Conservation (phyloP, 148 eudicot species). For the Chenopodium berlandieri region DNA sequence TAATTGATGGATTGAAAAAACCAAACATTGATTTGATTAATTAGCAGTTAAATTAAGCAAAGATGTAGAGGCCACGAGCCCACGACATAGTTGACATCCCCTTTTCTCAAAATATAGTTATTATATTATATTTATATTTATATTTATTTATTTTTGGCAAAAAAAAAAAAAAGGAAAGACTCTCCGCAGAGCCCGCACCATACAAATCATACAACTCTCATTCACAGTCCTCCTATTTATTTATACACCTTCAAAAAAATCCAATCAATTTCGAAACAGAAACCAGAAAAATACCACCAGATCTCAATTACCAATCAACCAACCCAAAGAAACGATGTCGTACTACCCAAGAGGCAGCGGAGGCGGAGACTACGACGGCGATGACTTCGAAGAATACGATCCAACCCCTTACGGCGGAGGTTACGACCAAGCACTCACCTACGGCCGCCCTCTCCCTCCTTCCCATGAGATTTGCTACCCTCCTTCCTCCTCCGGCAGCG, state of each 20-base stretch:
- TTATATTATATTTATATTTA: too few species aligned
- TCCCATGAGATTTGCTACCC: constrained; percentile 78
- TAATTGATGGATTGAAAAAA: too few species aligned
- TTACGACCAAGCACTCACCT: constrained; percentile 66
- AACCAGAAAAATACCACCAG: background rate
- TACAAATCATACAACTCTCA: too few species aligned
- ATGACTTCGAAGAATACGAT: constrained; percentile 85
- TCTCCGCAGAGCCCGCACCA: too few species aligned
- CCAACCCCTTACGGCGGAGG: constrained; percentile 90
- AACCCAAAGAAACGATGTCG: constrained; percentile 49
- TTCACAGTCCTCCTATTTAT: background rate
- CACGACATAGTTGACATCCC: too few species aligned
- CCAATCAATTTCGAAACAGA: background rate
- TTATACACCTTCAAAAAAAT: background rate
- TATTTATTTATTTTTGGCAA: too few species aligned
- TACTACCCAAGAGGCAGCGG: constrained; percentile 67
- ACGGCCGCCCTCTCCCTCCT: constrained; percentile 78
- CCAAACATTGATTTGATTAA: too few species aligned
- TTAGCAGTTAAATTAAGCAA: too few species aligned
- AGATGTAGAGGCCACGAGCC: too few species aligned
- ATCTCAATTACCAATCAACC: background rate
- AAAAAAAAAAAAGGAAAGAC: too few species aligned
- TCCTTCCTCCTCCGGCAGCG: constrained; percentile 38
- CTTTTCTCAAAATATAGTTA: too few species aligned
- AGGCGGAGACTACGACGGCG: constrained; percentile 48